phyloP scores from a whole-genome alignment of 495 filamentous ascomycete genomes.

The Friedmanniomyces simplex region DNA sequence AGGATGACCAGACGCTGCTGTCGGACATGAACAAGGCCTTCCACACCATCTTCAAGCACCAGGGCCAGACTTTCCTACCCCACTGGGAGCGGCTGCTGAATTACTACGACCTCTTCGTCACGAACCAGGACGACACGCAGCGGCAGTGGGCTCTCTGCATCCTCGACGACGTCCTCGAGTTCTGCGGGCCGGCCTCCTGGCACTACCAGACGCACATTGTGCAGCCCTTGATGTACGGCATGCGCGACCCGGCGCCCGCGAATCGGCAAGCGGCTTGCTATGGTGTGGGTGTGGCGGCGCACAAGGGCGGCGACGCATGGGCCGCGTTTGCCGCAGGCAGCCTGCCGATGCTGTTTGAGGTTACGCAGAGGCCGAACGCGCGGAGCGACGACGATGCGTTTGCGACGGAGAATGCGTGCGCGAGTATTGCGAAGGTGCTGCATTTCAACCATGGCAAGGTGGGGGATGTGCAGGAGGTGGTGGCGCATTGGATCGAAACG shows the following conservation, averaged over 20 bases:
- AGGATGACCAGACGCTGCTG: conserved; percentile 92
- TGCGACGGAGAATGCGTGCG: conserved; percentile 95
- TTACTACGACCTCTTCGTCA: conserved; percentile 79
- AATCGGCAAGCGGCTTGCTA: conserved; percentile 96
- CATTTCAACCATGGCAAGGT: conserved; percentile 75
- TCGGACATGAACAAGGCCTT: conserved; percentile 99
- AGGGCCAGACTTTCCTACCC: conserved; percentile 70
- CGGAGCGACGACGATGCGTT: conserved; percentile 90
- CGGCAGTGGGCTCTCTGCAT: conserved; percentile 98
- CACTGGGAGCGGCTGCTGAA: conserved; percentile 73
- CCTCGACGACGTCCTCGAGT: conserved; percentile 96
- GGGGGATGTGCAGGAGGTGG: conserved; percentile 57
- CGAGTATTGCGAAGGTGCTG: conserved; percentile 91
- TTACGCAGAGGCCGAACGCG: conserved; percentile 65
- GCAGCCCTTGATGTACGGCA: conserved; percentile 70
- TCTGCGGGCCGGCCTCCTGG: conserved; percentile 78
- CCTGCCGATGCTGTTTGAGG: conserved; percentile 72
- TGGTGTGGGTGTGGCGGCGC: conserved; percentile 89
- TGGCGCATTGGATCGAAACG: conserved; percentile 74
- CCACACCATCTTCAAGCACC: conserved; percentile 97
- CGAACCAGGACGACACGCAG: conserved; percentile 76
- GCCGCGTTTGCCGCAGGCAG: conserved; percentile 69
- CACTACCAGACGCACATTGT: conserved; percentile 75
- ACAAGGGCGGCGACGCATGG: conserved; percentile 79
- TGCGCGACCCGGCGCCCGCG: conserved; percentile 74